Conservation (phyloP, 805 yeast species). For the Zygoascus flipseniorum region DNA sequence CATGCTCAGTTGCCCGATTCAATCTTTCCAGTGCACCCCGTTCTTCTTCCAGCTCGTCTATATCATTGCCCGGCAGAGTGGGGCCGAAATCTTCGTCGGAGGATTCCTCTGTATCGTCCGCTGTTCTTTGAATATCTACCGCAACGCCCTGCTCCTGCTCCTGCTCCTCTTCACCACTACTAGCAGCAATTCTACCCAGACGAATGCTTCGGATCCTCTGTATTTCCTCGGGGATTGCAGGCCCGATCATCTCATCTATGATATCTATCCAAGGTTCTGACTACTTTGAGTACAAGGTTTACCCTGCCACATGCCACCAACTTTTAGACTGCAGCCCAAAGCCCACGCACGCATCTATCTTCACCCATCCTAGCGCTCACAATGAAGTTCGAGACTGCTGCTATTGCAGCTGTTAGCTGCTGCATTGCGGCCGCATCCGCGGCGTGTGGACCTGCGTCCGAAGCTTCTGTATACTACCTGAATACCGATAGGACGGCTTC, state of each 20-base stretch:
- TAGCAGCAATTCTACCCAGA: background rate
- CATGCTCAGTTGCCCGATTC: constrained; percentile 1
- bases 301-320: background rate
- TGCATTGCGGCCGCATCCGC: background rate
- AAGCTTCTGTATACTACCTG: background rate
- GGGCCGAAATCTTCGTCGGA: constrained; percentile 16
- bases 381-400: background rate
- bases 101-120: background rate
- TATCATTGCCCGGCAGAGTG: constrained; percentile 5
- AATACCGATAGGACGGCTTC: background rate
- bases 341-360: background rate
- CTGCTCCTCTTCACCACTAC: background rate
- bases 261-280: too few relatives aligned
- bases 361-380: background rate
- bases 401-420: background rate
- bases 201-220: constrained; percentile 8
- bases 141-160: background rate
- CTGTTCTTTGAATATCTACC: background rate
- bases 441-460: background rate
- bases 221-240: constrained; percentile 14
- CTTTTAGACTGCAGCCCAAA: background rate
- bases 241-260: constrained; percentile 10
- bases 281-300: background rate
- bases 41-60: constrained; percentile 6
- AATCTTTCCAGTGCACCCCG: constrained; percentile 13